Evolutionary conservation across 129 eudicot genomes (phyloP).

Genomic region (sunflower (Helianthus annuus)): HanXRQr2.0-SUNRISE NC_035436.2:11967795-11968294

Average conservation of each 20-base stretch:
- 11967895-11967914: no score
- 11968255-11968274: no score
- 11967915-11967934: not conserved
- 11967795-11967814: not conserved
- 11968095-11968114: conserved; percentile 8
- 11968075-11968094: conserved; percentile 1
- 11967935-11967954: not conserved
- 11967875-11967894: no score
- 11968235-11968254: no score
- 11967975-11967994: conserved; percentile 61
- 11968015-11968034: not conserved
- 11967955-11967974: conserved; percentile 55
- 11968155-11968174: conserved; percentile 11
- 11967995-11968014: conserved; percentile 34
- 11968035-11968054: not conserved
- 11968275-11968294: no score
- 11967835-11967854: not conserved
- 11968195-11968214: no score
- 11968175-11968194: not conserved
- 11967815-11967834: not conserved
- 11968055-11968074: conserved; percentile 8
- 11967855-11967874: no score
- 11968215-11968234: no score
- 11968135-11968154: conserved; percentile 10
- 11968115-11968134: conserved; percentile 8